A percentile compares a stretch with the other conserved stretches of the same genome.
These are phyloP conservation scores for Lonicera japonica DNA, from an alignment of 129 eudicot genomes.

Conservation along the genomic window DNA sequence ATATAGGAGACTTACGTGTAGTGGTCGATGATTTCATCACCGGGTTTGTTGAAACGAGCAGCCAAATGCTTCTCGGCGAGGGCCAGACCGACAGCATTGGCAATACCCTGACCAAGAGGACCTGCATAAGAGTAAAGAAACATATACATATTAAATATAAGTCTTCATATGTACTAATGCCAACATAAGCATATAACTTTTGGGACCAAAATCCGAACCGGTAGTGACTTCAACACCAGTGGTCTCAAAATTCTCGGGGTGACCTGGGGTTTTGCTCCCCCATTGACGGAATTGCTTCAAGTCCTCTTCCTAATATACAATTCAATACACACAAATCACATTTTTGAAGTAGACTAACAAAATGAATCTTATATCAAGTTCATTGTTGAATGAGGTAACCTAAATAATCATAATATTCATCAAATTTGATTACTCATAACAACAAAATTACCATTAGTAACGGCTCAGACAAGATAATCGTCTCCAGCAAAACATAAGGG, in stretches of 20 bases:
- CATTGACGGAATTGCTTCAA: conserved; percentile 86
- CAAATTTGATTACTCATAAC: too few species aligned
- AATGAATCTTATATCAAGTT: neutral
- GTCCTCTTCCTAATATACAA: conserved; percentile 62
- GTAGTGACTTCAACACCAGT: conserved; percentile 98
- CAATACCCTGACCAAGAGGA: conserved; percentile 97
- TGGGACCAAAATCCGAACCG: conserved; percentile 31
- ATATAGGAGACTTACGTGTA: conserved; percentile 59
- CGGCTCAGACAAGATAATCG: too few species aligned
- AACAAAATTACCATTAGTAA: too few species aligned
- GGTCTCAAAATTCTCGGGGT: conserved; percentile 95
- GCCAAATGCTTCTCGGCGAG: conserved; percentile 97
- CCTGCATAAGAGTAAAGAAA: conserved; percentile 34
- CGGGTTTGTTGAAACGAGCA: conserved; percentile 91
- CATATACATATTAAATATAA: conserved; percentile 8
- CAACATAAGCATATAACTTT: neutral
- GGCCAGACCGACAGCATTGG: conserved; percentile 95
- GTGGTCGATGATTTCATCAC: conserved; percentile 81
- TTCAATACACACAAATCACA: neutral
- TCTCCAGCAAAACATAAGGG: too few species aligned
- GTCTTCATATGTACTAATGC: neutral
- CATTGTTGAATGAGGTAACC: too few species aligned
- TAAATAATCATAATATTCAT: too few species aligned
- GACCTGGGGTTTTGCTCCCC: conserved; percentile 98
- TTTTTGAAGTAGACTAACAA: too few species aligned